Evolutionary conservation across 768 basidiomycete genomes (phyloP), one percentile per base, ranked within the genome.

Genomic region (Boletus huronensis): DNA sequence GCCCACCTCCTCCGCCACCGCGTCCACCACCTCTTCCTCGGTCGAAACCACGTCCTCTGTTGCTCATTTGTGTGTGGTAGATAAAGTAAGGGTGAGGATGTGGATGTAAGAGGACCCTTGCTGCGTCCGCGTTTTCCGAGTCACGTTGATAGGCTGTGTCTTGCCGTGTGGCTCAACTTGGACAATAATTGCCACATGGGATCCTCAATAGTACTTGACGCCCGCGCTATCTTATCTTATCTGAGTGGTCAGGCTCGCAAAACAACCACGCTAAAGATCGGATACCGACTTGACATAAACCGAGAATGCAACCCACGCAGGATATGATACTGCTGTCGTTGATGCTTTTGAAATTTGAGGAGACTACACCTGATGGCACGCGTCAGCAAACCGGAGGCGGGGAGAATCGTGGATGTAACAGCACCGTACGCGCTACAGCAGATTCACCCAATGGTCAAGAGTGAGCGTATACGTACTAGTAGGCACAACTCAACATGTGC

Each of bases 31-130:
- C 69, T 48, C 74, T 74, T 26, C 74, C 73, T 57, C 74, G 59
- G 48, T 71, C 74, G 28, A 67, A 65, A 63, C 74, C 79, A 63
- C 79, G 69, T 26, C 70, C 73, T 68, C 73, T 71, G 59, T 63
- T 64, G 69, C 72, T 68, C 74, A 75, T 74, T 10, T 25, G 47
- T 39, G 47, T 39, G 19, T 23, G 6, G 25, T 28, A 29, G 21
- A 11, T 43, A 58, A 34, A 16, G 42, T n/a, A 29, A 40, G 41
- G 41, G 42, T n/a, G 26, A 40, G 41, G 41, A 19, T 38, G 41
- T 9, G 41, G 38, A 44, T n/a, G 47, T 4, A 25, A 48, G 23
- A 46, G 17, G 35, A 21, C 3, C 23, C 41, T 50, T 17, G 52
- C 35, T 36, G 0, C 36, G 5, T 29, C 50, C 45, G 32, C 53